Base-by-base conservation (phyloP, 1,284 basidiomycete species). In the Ceratobasidium sp. region DNA sequence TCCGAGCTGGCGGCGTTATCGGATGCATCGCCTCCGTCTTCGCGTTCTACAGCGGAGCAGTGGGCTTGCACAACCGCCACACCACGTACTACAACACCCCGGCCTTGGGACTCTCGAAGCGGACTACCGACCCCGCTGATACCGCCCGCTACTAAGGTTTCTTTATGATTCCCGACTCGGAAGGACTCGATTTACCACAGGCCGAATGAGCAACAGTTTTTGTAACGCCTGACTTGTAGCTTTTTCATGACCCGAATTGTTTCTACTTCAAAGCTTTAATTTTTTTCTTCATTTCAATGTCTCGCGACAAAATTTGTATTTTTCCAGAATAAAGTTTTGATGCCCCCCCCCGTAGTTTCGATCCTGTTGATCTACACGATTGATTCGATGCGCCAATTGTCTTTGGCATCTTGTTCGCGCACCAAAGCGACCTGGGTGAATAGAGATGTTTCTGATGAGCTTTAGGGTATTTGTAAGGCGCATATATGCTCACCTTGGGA, bases 1-100 rank as follows among this genome's bases (percentile, higher is more conserved):
- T 60, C 78, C 90, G 87, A 77, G 91, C 89, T 1, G 94, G 93
- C 58, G 94, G 94, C 67, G 87, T 80, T 1, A 80, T 93, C 39
- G 94, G 94, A 34, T 84, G 90, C 71, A 74, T 89, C 69, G 89
- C 90, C 21, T 89, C 89, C 0, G 79, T 86, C 74, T 79, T 91
- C 76, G 91, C 89, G n/a, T 92, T 86, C 82, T 92, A 92, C 78
- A 83, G 85, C 61, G 91, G 86, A 52, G 80, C 87, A 21, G 84
- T 85, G 26, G 87, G 90, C 72, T 79, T 92, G 59, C 83, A 90
- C 62, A 82, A 82, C 26, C 82, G 82, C 23, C 86, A 87, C 50
- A 72, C 70, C 16, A 59, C 69, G 16, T 76, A 74, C 64, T 70
- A 72, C 39, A 23, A 36, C 30, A 41, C 65, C 18, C 73, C 73